phyloP scores from a whole-genome alignment of 371 early-diverging fungal species.

The Rhizopus microsporus region DNA sequence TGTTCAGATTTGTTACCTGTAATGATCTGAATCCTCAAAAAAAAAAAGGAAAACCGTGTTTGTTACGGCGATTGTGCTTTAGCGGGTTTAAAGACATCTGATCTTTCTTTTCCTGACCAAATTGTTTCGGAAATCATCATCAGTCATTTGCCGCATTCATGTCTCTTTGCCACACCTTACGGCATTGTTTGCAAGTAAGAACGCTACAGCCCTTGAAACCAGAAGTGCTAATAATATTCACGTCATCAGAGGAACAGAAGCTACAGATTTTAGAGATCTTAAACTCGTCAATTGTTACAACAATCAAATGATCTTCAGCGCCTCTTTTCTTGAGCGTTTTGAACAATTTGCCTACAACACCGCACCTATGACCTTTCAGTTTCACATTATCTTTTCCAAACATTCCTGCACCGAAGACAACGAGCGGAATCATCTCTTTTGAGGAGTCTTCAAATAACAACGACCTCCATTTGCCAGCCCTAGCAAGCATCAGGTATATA shows the following conservation, averaged over 20 bases:
- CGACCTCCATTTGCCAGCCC: slow-evolving; percentile 3
- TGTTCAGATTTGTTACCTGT: slow-evolving; percentile 9
- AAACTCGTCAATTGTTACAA: slow-evolving; percentile 9
- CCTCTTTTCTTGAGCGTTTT: slow-evolving; percentile 8
- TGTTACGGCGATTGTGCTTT: slow-evolving; percentile 6
- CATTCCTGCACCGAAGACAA: slow-evolving; percentile 6
- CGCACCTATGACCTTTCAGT: slow-evolving; percentile 2
- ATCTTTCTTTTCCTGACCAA: slow-evolving; percentile 6
- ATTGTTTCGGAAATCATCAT: slow-evolving; percentile 9
- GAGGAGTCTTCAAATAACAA: neutral
- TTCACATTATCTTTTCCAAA: slow-evolving; percentile 8
- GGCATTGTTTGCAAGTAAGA: slow-evolving; percentile 10
- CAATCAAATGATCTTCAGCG: neutral
- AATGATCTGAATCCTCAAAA: slow-evolving; percentile 6
- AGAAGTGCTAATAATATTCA: neutral
- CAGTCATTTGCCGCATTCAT: slow-evolving; percentile 17
- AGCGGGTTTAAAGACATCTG: neutral
- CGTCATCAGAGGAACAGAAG: neutral
- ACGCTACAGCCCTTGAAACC: slow-evolving; percentile 9
- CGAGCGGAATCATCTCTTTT: slow-evolving; percentile 1
- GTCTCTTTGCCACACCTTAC: slow-evolving; percentile 17
- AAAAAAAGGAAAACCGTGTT: slow-evolving; percentile 6
- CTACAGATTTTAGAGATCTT: slow-evolving; percentile 12
- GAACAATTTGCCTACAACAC: slow-evolving; percentile 5
- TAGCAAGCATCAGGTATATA: neutral